Conservation (phyloP, 257 asterid species). For the Lithospermum erythrorhizon region DNA sequence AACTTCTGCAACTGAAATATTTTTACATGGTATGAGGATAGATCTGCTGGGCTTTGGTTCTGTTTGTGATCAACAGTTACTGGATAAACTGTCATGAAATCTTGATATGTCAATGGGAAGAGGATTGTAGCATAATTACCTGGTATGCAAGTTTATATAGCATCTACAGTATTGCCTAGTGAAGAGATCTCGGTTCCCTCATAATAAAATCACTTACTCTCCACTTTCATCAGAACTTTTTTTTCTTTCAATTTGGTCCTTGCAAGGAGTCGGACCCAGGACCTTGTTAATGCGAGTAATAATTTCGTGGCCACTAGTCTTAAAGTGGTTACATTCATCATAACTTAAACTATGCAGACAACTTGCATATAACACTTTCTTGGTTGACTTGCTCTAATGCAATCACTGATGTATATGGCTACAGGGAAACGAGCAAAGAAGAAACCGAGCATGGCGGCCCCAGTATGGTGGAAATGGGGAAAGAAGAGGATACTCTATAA, state of each 20-base stretch:
- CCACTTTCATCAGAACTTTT: too few relatives aligned
- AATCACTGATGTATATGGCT: neutral
- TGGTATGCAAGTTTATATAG: neutral
- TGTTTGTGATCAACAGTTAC: neutral
- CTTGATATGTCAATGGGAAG: neutral
- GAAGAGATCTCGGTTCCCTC: neutral
- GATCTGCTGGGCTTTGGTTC: neutral
- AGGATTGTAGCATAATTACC: neutral
- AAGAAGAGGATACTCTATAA: conserved; percentile 46
- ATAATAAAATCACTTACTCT: too few relatives aligned
- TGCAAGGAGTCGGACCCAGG: too few relatives aligned
- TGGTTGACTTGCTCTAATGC: neutral
- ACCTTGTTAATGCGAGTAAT: too few relatives aligned
- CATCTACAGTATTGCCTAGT: neutral
- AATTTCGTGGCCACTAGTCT: too few relatives aligned
- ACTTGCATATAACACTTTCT: neutral
- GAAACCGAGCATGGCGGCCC: conserved; percentile 32
- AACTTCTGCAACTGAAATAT: neutral
- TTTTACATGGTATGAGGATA: neutral
- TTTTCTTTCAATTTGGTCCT: too few relatives aligned
- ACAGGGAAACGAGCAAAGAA: conserved; percentile 44
- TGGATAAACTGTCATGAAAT: neutral
- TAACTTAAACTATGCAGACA: neutral
- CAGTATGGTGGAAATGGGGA: conserved; percentile 76
- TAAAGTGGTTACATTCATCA: too few relatives aligned